phyloP scores from a whole-genome alignment of 306 rosid genomes.

The Gynostemma pentaphyllum region DNA sequence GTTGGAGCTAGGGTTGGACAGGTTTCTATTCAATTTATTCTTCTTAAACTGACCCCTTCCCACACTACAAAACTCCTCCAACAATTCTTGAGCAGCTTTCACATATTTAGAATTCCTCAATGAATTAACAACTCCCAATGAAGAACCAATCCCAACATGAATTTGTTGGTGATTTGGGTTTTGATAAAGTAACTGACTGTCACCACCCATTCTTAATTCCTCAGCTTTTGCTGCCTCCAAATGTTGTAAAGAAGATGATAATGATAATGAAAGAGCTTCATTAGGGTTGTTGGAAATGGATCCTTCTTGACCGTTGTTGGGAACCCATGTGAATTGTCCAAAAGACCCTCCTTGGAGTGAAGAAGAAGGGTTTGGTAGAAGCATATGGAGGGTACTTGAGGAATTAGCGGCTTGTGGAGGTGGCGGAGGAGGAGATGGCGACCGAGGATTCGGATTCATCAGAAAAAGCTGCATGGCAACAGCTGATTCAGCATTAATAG shows the following conservation, averaged over 20 bases:
- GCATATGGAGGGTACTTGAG: constrained; percentile 26
- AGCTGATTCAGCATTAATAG: constrained; percentile 73
- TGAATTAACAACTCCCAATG: constrained; percentile 9
- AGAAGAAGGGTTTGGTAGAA: constrained; percentile 5
- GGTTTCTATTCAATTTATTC: neutral
- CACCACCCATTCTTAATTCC: constrained; percentile 10
- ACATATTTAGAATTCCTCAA: constrained; percentile 16
- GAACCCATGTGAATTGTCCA: constrained; percentile 15
- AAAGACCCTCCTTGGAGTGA: constrained; percentile 1
- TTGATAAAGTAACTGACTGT: neutral
- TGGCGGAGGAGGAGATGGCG: constrained; percentile 55
- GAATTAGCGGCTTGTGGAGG: constrained; percentile 23
- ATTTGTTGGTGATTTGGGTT: neutral
- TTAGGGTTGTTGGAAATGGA: neutral
- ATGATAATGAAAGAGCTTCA: constrained; percentile 8
- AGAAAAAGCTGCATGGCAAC: constrained; percentile 98
- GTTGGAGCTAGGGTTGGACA: neutral
- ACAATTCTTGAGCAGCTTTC: constrained; percentile 11
- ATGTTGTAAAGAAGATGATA: constrained; percentile 10
- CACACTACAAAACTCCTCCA: constrained; percentile 18
- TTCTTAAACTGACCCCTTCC: constrained; percentile 14
- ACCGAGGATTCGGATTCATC: constrained; percentile 69
- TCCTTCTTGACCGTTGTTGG: neutral
- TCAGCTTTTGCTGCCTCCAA: constrained; percentile 12
- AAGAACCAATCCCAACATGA: constrained; percentile 6